phyloP scores from a whole-genome alignment of 2,329 filamentous ascomycete genomes.

The Massarina eburnea region DNA sequence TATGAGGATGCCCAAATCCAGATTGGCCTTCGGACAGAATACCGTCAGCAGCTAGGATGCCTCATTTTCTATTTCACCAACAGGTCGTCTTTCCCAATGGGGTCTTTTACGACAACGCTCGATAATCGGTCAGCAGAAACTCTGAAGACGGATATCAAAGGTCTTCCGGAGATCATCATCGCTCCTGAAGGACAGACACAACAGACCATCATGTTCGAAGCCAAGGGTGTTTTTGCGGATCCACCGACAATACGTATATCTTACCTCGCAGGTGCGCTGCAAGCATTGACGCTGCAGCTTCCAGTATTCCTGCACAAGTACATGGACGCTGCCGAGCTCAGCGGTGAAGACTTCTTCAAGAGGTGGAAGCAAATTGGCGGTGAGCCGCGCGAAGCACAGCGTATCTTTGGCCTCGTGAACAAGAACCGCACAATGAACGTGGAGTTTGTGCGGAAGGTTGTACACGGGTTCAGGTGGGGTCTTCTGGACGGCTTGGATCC shows the following conservation, averaged over 20 bases:
- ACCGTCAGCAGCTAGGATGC: slow-evolving; percentile 91
- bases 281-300: slow-evolving; percentile 87
- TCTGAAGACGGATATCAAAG: slow-evolving; percentile 84
- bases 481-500: slow-evolving; percentile 84
- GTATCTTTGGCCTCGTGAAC: slow-evolving; percentile 72
- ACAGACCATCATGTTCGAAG: slow-evolving; percentile 93
- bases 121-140: slow-evolving; percentile 70
- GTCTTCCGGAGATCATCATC: slow-evolving; percentile 81
- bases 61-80: slow-evolving; percentile 96
- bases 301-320: slow-evolving; percentile 92
- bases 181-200: slow-evolving; percentile 75
- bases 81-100: slow-evolving; percentile 81
- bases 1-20: slow-evolving; percentile 96
- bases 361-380: slow-evolving; percentile 98
- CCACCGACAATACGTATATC: slow-evolving; percentile 90
- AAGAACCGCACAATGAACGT: slow-evolving; percentile 67
- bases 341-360: slow-evolving; percentile 95
- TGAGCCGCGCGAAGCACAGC: slow-evolving; percentile 81
- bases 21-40: slow-evolving; percentile 88
- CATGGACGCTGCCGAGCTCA: slow-evolving; percentile 88
- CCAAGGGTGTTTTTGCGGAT: slow-evolving; percentile 76
- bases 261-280: slow-evolving; percentile 89
- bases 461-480: slow-evolving; percentile 88
- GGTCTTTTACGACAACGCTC: slow-evolving; percentile 90
- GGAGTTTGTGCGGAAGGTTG: slow-evolving; percentile 68